Evolutionary conservation across 1,284 basidiomycete genomes (phyloP), one percentile per base, ranked within the genome.

Genomic region (Phaffia rhodozyma): DNA sequence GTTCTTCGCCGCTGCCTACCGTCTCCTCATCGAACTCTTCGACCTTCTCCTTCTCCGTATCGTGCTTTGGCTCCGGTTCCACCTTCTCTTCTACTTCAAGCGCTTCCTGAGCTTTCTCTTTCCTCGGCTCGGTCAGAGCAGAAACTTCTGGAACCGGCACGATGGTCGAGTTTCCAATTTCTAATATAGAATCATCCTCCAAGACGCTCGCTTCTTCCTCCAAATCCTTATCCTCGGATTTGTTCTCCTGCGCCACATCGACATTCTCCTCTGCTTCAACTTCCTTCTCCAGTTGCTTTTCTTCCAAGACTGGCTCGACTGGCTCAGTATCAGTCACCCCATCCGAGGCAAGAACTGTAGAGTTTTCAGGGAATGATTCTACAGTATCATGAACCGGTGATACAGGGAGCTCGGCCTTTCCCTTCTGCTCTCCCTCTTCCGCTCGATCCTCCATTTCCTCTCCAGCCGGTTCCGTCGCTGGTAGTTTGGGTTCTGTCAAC

Each of bases 1-100:
- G 79, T 64, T 78, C 77, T 56, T 81, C 78, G 68, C 79, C 78
- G 53, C 79, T 13, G 48, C 38, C 53, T 0, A 52, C 47, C 4
- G 34, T 56, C 47, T 59, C 48, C 5, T 54, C 54, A 23, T 55
- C 18, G 21, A 18, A 1, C 55, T 55, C 23, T 27, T 34, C 7
- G 1, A 25, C 29, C 25, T 29, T 43, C 5, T 48, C 23, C 20
- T 49, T 47, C 54, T 55, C 32, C 7, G 23, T 54, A 1, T n/a
- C 54, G 7, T 16, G 51, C 49, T n/a, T 43, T 43, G 2, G 38
- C 2, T 11, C 13, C 38, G 38, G 38, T 16, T 43, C 38, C 38
- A 43, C 13, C 13, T 43, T 7, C 16, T 7, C 38, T 43, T 43
- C 38, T n/a, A n/a, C n/a, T 43, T 43, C 38, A 43, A 16, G 38